phyloP scores from a whole-genome alignment of 306 rosid species.

The Rosa multiflora region DNA sequence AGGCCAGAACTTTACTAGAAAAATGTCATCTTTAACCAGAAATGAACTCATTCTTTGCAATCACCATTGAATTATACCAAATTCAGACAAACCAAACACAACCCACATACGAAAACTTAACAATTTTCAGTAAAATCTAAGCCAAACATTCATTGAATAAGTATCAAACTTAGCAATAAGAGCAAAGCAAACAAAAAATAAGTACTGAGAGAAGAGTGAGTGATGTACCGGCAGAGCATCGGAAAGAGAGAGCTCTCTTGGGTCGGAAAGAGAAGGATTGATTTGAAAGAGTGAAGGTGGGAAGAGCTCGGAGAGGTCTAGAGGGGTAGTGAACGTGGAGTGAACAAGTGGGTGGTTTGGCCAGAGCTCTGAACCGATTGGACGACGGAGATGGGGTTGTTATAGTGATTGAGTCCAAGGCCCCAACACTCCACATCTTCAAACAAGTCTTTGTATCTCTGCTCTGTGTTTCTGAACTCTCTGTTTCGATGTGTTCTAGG shows the following conservation, averaged over 20 bases:
- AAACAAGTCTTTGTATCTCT: not conserved
- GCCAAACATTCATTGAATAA: not conserved
- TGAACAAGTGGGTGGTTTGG: slow-evolving; percentile 22
- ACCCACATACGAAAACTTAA: not conserved
- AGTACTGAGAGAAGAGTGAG: not conserved
- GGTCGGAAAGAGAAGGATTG: slow-evolving; percentile 22
- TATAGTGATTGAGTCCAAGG: slow-evolving; percentile 30
- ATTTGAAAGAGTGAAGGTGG: slow-evolving; percentile 20
- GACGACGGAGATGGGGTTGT: slow-evolving; percentile 19
- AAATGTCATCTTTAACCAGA: not conserved
- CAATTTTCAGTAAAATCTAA: not conserved
- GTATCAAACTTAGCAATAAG: not conserved
- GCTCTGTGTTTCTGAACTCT: not conserved
- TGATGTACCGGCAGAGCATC: slow-evolving; percentile 68
- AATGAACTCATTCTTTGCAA: not conserved
- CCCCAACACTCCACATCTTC: slow-evolving; percentile 41
- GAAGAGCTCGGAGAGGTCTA: slow-evolving; percentile 29
- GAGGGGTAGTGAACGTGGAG: slow-evolving; percentile 25
- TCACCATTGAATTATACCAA: not conserved
- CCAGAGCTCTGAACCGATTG: not conserved
- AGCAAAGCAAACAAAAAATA: not conserved
- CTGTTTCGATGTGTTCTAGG: not conserved
- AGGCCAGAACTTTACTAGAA: not conserved
- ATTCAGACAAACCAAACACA: not conserved
- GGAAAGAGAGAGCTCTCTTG: slow-evolving; percentile 32